Evolutionary conservation across 176 grass and related monocot species (phyloP), one percentile per base, ranked within the genome.

Genomic region (Stipa capillata): DNA sequence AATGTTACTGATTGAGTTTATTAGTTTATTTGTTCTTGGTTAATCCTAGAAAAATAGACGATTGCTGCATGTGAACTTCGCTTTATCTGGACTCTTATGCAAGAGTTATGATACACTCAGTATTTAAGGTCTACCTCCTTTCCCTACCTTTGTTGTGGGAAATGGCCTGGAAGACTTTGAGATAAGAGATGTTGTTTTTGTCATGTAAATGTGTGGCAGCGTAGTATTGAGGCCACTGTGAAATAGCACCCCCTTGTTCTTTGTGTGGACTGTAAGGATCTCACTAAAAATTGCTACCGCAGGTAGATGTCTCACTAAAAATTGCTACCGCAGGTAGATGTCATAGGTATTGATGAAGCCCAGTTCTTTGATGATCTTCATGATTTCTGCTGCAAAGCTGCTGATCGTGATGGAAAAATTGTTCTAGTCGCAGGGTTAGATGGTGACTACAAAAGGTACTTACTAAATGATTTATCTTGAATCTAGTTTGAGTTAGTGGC

Each of bases 331-430:
- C 85, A 98, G 95, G 69, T 98, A 54, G 95, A 98, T 79, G 90
- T 94, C 61, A 98, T 98, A 81, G 95, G 95, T 50, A 92, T 98
- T 56, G 95, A 98, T 81, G 95, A 98, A 79, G 95, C 95, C 21
- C 92, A 98, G 62, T 98, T 98, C 74, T 98, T 98, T 20, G 92
- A 63, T 20, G 92, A 94, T 83, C 85, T 98, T 45, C 87, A 94
- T 27, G 87, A 91, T 81, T 98, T 94, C 77, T 94, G 95, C 76
- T 85, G 90, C 85, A 90, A 92, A 78, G 90, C 89, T 65, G 92
- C 90, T 28, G 95, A 98, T 11, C 69, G 4, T 60, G 95, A 98
- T 89, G 92, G 95, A 32, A 98, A 94, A 85, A 89, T 87, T 65
- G 73, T 91, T 33, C 76, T 98, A 37, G 77, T 98, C 66, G 92